These are phyloP conservation scores for Plasmodium vivax DNA, from an alignment of 169 alveolate species.

Conservation along the genomic window DNA sequence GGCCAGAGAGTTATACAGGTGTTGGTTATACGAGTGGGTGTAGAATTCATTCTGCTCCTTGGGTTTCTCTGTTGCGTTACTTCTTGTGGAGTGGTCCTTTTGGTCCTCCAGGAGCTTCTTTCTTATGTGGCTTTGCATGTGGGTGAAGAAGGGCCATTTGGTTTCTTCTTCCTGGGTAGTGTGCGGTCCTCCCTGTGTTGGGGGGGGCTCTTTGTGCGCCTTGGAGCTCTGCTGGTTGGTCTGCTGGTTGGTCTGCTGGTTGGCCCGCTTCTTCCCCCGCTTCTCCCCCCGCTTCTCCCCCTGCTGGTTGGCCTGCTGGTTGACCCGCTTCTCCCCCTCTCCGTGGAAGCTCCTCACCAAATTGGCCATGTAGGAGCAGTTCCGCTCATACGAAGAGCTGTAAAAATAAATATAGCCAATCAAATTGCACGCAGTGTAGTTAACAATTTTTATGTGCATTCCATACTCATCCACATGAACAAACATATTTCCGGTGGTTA, in stretches of 20 bases:
- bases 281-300: neutral
- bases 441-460: constrained; percentile 41
- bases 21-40: constrained; percentile 47
- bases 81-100: neutral
- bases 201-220: neutral
- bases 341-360: neutral
- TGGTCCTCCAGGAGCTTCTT: neutral
- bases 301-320: neutral
- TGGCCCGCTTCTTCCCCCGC: neutral
- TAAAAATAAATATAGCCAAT: constrained; percentile 59
- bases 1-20: constrained; percentile 12
- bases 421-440: constrained; percentile 43
- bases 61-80: neutral
- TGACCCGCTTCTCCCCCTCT: too few species aligned
- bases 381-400: constrained; percentile 3
- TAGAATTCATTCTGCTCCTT: constrained; percentile 33
- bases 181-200: neutral
- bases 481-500: constrained; percentile 40
- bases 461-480: constrained; percentile 58
- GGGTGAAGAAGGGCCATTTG: neutral
- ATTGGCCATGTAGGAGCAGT: neutral
- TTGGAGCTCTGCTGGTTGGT: neutral
- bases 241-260: neutral
- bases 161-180: neutral
- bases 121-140: neutral